Conservation (phyloP, 306 rosid species). For the Abrus precatorius region DNA sequence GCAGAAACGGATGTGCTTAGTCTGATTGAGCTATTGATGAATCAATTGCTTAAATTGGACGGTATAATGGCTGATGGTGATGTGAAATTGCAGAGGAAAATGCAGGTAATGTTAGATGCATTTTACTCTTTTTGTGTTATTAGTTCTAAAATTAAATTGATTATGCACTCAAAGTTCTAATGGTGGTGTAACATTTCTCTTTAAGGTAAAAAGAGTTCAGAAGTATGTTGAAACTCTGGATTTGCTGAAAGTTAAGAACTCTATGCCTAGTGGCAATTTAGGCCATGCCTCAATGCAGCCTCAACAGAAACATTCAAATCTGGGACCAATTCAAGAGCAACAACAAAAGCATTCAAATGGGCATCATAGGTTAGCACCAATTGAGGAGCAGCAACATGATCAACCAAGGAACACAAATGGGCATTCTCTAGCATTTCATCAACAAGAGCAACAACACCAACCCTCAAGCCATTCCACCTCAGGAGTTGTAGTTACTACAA, state of each 20-base stretch:
- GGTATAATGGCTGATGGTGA: slow-evolving; percentile 88
- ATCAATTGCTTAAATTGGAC: slow-evolving; percentile 87
- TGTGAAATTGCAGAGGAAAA: slow-evolving; percentile 94
- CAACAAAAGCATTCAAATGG: slow-evolving; percentile 48
- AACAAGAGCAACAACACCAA: slow-evolving; percentile 45
- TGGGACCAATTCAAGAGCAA: slow-evolving; percentile 67
- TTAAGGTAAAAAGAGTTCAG: slow-evolving; percentile 94
- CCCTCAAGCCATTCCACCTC: slow-evolving; percentile 59
- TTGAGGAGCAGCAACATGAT: slow-evolving; percentile 61
- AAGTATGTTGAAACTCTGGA: slow-evolving; percentile 93
- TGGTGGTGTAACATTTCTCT: slow-evolving; percentile 19
- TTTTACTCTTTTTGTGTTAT: slow-evolving; percentile 8
- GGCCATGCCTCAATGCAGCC: slow-evolving; percentile 45
- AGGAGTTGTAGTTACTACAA: slow-evolving; percentile 83
- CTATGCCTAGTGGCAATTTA: slow-evolving; percentile 58
- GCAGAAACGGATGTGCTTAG: slow-evolving; percentile 77
- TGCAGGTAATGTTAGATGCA: slow-evolving; percentile 72
- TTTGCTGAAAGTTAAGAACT: slow-evolving; percentile 76
- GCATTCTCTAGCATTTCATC: slow-evolving; percentile 38
- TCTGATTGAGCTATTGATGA: slow-evolving; percentile 88
- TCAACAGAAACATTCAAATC: slow-evolving; percentile 57
- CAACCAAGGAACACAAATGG: slow-evolving; percentile 51
- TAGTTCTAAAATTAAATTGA: not conserved
- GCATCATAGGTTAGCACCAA: slow-evolving; percentile 50
- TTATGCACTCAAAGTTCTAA: slow-evolving; percentile 18